Evolutionary conservation across 2,329 filamentous ascomycete genomes (phyloP).

Genomic region (Aureobasidium sp.): DNA sequence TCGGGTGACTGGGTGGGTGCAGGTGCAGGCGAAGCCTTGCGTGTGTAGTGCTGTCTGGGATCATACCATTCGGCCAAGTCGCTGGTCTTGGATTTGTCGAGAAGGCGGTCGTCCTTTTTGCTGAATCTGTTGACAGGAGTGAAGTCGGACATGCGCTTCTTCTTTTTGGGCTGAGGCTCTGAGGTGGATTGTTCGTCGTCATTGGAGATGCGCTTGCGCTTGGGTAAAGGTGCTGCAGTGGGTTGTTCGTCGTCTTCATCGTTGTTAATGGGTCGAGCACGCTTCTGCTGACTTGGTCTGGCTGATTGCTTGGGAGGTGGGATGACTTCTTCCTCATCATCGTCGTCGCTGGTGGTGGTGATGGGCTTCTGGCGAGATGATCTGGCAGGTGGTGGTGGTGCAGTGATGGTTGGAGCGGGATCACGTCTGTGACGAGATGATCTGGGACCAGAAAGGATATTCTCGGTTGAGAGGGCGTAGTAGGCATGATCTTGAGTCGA

Average conservation of each 20-base stretch:
- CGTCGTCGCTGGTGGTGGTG: background rate
- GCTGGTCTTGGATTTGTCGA: background rate
- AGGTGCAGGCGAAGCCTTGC: background rate
- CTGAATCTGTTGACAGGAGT: background rate
- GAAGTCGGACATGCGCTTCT: background rate
- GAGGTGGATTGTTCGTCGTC: background rate
- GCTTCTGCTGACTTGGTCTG: background rate
- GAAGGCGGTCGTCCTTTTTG: background rate
- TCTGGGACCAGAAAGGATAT: background rate
- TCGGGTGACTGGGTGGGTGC: too few species aligned
- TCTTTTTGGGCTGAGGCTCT: background rate
- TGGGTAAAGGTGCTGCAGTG: background rate
- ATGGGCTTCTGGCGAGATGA: background rate
- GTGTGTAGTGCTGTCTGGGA: background rate
- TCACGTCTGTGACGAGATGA: background rate
- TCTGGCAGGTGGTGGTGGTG: background rate
- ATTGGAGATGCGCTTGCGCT: background rate
- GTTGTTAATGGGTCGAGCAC: background rate
- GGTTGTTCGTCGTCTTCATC: background rate
- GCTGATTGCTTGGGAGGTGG: background rate
- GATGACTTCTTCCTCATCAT: background rate
- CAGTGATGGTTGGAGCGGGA: too few species aligned
- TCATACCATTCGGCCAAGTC: background rate
- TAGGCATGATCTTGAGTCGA: slow-evolving; percentile 1
- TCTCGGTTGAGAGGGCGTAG: background rate